A percentile compares a stretch with the other conserved stretches of the same genome.
phyloP scores from a whole-genome alignment of 1,284 basidiomycete genomes.

The Cystobasidium pallidum region DNA sequence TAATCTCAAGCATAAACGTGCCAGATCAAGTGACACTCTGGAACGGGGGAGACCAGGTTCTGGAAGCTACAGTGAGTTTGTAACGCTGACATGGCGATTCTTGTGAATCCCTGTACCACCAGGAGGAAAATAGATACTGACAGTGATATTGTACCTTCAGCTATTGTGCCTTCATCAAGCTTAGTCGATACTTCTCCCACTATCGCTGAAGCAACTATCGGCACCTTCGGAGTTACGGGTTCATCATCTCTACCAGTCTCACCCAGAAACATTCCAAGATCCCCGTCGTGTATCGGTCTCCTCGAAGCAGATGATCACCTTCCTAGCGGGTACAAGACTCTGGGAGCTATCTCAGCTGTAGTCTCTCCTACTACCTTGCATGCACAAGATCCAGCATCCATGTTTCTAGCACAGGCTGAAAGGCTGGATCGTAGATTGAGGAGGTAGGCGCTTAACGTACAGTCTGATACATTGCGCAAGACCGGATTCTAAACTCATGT shows the following conservation, averaged over 20 bases:
- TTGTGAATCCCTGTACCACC: too few species aligned
- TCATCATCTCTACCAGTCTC: constrained; percentile 12
- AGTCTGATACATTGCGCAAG: too few species aligned
- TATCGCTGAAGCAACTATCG: neutral
- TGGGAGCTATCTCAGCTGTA: constrained; percentile 31
- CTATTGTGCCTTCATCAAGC: constrained; percentile 8
- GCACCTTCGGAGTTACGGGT: neutral
- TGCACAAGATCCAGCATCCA: constrained; percentile 25
- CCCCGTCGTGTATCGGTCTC: constrained; percentile 31
- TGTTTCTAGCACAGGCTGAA: constrained; percentile 32
- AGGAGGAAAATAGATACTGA: too few species aligned
- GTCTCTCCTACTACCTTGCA: constrained; percentile 32
- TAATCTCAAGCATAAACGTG: constrained; percentile 5
- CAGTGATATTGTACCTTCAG: neutral
- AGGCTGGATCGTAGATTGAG: constrained; percentile 37
- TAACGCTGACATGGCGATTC: too few species aligned
- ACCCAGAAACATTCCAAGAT: constrained; percentile 8
- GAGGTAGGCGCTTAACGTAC: constrained; percentile 10
- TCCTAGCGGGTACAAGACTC: constrained; percentile 29
- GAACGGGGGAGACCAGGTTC: constrained; percentile 17
- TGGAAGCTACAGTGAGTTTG: constrained; percentile 27
- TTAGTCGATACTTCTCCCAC: neutral
- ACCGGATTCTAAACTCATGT: too few species aligned
- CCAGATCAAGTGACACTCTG: constrained; percentile 10
- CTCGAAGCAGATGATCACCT: constrained; percentile 25